Conservation (phyloP, 805 yeast genomes). For the Lipomyces yamanashiensis region DNA sequence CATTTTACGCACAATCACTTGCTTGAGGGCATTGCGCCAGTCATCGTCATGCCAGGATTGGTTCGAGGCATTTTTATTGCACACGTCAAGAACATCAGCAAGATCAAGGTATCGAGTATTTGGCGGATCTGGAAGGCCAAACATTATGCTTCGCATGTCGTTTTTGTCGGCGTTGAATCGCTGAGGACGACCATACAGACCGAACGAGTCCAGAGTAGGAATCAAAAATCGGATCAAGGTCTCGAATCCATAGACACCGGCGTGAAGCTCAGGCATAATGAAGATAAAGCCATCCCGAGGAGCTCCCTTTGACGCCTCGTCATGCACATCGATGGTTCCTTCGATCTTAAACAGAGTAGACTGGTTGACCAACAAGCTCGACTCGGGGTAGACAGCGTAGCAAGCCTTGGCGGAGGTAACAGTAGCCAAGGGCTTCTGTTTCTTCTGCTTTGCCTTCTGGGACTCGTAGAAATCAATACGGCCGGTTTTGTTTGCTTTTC, state of each 20-base stretch:
- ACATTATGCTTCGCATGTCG: slow-evolving; percentile 67
- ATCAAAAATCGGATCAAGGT: slow-evolving; percentile 80
- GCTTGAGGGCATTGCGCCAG: slow-evolving; percentile 64
- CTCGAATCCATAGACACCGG: slow-evolving; percentile 81
- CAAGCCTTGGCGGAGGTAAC: slow-evolving; percentile 70
- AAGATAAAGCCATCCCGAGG: slow-evolving; percentile 68
- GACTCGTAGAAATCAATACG: slow-evolving; percentile 78
- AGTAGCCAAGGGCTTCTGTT: slow-evolving; percentile 76
- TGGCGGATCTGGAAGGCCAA: slow-evolving; percentile 84
- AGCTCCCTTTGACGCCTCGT: slow-evolving; percentile 39
- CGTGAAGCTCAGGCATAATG: slow-evolving; percentile 82
- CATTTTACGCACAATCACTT: slow-evolving; percentile 58
- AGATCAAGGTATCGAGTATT: slow-evolving; percentile 68
- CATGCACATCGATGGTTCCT: slow-evolving; percentile 53
- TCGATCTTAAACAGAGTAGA: slow-evolving; percentile 89
- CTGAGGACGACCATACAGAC: slow-evolving; percentile 79
- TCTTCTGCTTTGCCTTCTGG: slow-evolving; percentile 68
- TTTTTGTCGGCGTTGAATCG: slow-evolving; percentile 74
- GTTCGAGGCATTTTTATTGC: slow-evolving; percentile 48
- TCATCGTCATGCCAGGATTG: slow-evolving; percentile 59
- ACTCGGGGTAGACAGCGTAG: slow-evolving; percentile 91
- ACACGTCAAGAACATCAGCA: slow-evolving; percentile 56
- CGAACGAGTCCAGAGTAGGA: slow-evolving; percentile 76
- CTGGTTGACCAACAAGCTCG: slow-evolving; percentile 77
- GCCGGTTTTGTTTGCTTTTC: slow-evolving; percentile 57